These are phyloP conservation scores for Lachnellula occidentalis DNA, from an alignment of 2,329 filamentous ascomycete genomes.

Conservation along the genomic window DNA sequence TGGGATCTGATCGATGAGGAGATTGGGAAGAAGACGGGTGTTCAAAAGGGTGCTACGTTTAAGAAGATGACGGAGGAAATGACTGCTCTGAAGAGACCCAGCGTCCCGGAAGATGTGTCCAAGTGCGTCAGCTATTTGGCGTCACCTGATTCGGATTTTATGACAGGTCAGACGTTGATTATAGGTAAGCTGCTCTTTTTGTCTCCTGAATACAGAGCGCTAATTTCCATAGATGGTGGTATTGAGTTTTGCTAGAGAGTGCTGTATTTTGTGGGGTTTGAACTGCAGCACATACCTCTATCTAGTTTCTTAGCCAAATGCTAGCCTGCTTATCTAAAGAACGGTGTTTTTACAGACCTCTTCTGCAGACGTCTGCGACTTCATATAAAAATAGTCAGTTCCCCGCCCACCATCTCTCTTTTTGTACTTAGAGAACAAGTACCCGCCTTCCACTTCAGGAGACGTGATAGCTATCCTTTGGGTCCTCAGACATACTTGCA, in stretches of 20 bases:
- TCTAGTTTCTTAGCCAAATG: no score
- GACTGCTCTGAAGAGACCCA: slow-evolving; percentile 52
- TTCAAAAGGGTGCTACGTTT: slow-evolving; percentile 47
- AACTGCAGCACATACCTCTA: no score
- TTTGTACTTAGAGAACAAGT: no score
- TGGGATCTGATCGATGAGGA: slow-evolving; percentile 64
- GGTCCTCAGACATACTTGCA: no score
- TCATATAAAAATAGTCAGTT: no score
- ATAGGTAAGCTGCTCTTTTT: slow-evolving; percentile 34
- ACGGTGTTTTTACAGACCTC: no score
- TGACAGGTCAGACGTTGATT: slow-evolving; percentile 61
- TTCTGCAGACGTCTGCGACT: no score
- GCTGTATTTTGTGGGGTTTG: no score
- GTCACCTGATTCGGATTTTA: slow-evolving; percentile 54
- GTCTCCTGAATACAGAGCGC: background rate
- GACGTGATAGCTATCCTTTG: no score
- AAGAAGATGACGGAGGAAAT: slow-evolving; percentile 48
- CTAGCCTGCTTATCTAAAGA: no score
- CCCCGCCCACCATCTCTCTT: no score
- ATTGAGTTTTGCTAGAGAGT: slow-evolving; percentile 32
- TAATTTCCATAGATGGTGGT: slow-evolving; percentile 39
- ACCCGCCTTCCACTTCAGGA: no score
- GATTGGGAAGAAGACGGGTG: slow-evolving; percentile 46
- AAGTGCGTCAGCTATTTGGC: slow-evolving; percentile 58
- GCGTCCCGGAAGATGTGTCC: slow-evolving; percentile 57